phyloP scores from a whole-genome alignment of 176 grass and related monocot species.

The Musa schizocarpa region DNA sequence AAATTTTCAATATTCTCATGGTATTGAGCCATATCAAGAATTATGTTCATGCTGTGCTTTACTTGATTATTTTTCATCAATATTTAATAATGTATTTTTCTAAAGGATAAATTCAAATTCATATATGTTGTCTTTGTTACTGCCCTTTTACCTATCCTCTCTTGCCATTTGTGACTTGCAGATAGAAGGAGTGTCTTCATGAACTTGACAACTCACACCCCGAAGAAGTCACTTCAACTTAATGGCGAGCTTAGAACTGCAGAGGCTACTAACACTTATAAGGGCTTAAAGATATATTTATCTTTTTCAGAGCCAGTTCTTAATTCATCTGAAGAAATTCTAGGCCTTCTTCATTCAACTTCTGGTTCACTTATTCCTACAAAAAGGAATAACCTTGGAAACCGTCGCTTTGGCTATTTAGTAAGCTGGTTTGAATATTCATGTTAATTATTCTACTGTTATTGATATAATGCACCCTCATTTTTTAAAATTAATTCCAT shows the following conservation, averaged over 20 bases:
- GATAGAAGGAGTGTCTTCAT: constrained; percentile 54
- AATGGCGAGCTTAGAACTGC: constrained; percentile 54
- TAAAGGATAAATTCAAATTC: too few relatives aligned
- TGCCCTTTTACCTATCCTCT: too few relatives aligned
- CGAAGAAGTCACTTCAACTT: constrained; percentile 42
- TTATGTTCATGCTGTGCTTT: neutral
- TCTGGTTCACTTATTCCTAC: constrained; percentile 48
- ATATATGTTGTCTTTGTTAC: neutral
- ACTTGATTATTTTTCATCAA: too few relatives aligned
- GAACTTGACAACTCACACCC: constrained; percentile 47
- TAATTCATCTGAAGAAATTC: constrained; percentile 62
- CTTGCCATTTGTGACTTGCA: constrained; percentile 18
- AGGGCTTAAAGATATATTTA: constrained; percentile 49
- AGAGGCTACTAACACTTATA: constrained; percentile 47
- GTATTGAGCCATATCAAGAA: neutral
- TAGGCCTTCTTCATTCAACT: constrained; percentile 31
- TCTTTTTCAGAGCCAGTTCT: constrained; percentile 66
- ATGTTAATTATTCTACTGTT: neutral
- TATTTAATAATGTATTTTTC: too few relatives aligned
- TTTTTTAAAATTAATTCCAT: neutral
- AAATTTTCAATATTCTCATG: too few relatives aligned
- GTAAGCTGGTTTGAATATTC: constrained; percentile 28
- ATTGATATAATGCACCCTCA: neutral
- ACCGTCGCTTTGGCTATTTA: constrained; percentile 62
- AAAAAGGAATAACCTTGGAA: constrained; percentile 45